Conservation (phyloP, 192 early-diverging fungal genomes). For the Linnemannia exigua region DNA sequence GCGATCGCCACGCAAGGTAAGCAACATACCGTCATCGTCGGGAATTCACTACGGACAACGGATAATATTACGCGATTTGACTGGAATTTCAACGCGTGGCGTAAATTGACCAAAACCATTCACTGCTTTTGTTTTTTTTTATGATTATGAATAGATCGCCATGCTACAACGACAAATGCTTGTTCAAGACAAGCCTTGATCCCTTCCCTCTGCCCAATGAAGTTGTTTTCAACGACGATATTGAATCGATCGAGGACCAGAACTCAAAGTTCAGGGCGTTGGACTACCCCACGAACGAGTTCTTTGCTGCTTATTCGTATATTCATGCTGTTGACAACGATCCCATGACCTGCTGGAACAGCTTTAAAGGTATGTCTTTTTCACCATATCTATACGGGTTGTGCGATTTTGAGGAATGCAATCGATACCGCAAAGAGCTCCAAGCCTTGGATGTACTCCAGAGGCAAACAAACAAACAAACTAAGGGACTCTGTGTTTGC, state of each 20-base stretch:
- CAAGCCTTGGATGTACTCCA: not conserved
- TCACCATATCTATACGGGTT: too few relatives aligned
- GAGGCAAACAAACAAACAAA: not conserved
- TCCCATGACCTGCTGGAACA: slow-evolving; percentile 65
- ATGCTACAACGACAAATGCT: slow-evolving; percentile 63
- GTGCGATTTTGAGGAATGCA: not conserved
- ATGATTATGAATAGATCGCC: slow-evolving; percentile 51
- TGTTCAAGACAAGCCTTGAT: slow-evolving; percentile 66
- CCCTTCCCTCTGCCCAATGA: slow-evolving; percentile 59
- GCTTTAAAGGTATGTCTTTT: slow-evolving; percentile 30
- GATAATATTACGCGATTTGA: not conserved
- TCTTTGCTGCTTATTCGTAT: slow-evolving; percentile 60
- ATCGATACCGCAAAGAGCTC: too few relatives aligned
- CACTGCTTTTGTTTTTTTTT: too few relatives aligned
- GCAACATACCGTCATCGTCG: too few relatives aligned
- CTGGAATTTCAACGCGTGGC: not conserved
- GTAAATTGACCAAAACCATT: not conserved
- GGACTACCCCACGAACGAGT: slow-evolving; percentile 50
- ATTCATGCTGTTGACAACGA: slow-evolving; percentile 65
- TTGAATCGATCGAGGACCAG: slow-evolving; percentile 54
- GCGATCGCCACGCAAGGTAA: slow-evolving; percentile 57
- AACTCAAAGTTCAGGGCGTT: slow-evolving; percentile 56
- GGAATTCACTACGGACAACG: not conserved
- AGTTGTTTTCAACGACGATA: slow-evolving; percentile 43
- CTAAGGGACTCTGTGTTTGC: not conserved